Evolutionary conservation across 176 grass and related monocot genomes (phyloP).

Genomic region (Oryza meridionalis): DNA sequence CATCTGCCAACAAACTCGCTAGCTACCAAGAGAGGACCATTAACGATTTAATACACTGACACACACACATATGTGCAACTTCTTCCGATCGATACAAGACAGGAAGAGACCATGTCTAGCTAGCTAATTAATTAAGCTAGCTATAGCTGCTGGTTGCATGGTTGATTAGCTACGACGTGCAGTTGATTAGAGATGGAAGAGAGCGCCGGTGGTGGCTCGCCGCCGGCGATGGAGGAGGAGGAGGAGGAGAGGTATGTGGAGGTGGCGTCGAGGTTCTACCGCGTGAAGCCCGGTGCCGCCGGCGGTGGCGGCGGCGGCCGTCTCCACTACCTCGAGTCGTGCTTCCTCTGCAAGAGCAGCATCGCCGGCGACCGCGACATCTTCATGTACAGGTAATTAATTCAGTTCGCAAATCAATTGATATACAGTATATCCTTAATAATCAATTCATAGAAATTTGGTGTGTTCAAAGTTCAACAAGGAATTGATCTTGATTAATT

Average conservation of each 20-base stretch:
- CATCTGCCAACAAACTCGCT: not conserved
- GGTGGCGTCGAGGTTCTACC: conserved; percentile 56
- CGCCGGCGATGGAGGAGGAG: not conserved
- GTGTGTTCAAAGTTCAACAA: not conserved
- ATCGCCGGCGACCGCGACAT: conserved; percentile 55
- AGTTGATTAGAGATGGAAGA: not conserved
- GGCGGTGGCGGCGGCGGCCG: not conserved
- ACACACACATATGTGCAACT: not conserved
- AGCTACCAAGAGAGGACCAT: not conserved
- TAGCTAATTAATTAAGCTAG: too few species aligned
- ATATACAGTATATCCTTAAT: too few species aligned
- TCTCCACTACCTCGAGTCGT: conserved; percentile 62
- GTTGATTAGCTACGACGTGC: not conserved
- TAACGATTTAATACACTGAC: not conserved
- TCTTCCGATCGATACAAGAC: not conserved
- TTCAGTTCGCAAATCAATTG: not conserved
- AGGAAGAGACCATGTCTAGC: not conserved
- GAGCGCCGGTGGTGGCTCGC: not conserved
- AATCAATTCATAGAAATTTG: too few species aligned
- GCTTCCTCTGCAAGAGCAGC: conserved; percentile 79
- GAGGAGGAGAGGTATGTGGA: conserved; percentile 45
- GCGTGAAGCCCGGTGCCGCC: not conserved
- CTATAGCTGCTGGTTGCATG: too few species aligned
- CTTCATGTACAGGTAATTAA: conserved; percentile 85
- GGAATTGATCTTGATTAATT: not conserved